Conservation (phyloP, 208 protist genomes). For the Trypanosoma conorhini region DNA sequence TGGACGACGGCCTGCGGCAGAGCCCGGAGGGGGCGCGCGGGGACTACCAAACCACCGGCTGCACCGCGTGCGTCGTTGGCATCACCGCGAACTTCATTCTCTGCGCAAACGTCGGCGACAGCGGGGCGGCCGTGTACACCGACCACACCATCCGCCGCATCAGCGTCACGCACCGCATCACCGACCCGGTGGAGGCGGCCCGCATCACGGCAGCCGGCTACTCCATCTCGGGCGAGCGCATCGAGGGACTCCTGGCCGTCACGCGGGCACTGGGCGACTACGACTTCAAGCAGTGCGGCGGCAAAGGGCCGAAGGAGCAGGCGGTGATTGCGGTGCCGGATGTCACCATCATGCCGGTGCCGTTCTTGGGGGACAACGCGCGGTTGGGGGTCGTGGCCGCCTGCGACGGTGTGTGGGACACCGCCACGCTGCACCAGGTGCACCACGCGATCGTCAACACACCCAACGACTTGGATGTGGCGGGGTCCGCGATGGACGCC, state of each 20-base stretch:
- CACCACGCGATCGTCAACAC: constrained; percentile 76
- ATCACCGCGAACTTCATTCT: constrained; percentile 78
- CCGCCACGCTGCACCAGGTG: constrained; percentile 67
- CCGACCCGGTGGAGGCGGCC: constrained; percentile 39
- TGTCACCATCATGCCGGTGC: constrained; percentile 63
- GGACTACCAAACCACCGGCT: constrained; percentile 74
- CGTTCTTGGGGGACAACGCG: constrained; percentile 20
- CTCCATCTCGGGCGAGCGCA: constrained; percentile 45
- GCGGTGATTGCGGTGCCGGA: constrained; percentile 68
- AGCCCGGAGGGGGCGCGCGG: constrained; percentile 54
- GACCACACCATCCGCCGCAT: constrained; percentile 39
- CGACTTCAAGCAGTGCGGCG: constrained; percentile 89
- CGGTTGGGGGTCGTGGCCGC: constrained; percentile 77
- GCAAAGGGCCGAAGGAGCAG: constrained; percentile 49
- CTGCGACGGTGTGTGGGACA: constrained; percentile 89
- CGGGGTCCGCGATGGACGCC: constrained; percentile 46
- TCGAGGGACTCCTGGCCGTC: constrained; percentile 82
- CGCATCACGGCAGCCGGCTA: constrained; percentile 73
- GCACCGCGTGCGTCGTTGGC: constrained; percentile 76
- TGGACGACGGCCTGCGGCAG: constrained; percentile 51
- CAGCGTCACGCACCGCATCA: constrained; percentile 64
- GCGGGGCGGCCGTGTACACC: constrained; percentile 70
- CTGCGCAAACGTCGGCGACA: constrained; percentile 81
- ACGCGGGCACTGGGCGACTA: constrained; percentile 82
- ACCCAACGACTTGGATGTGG: constrained; percentile 62